Evolutionary conservation across 306 rosid species (phyloP).

Genomic region (Lathyrus aphaca): DNA sequence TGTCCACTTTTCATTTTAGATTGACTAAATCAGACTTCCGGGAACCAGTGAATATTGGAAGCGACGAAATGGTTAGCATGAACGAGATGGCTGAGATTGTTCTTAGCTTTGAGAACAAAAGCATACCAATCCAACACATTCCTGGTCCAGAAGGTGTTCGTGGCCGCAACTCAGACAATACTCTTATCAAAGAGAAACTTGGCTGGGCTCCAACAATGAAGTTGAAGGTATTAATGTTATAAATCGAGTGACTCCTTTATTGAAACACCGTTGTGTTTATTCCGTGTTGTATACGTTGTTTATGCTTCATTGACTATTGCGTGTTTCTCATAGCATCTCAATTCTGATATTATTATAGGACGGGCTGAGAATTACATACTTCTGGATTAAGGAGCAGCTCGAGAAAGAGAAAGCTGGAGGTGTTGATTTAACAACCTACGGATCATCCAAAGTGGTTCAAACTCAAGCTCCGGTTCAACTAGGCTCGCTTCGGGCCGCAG

Average conservation of each 20-base stretch:
- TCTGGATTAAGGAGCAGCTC: constrained; percentile 95
- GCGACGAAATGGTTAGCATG: constrained; percentile 99
- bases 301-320: not conserved
- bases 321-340: no score
- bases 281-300: not conserved
- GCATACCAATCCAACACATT: constrained; percentile 82
- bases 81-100: constrained; percentile 98
- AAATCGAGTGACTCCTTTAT: not conserved
- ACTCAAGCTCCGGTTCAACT: constrained; percentile 98
- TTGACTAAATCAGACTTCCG: constrained; percentile 96
- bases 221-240: constrained; percentile 70
- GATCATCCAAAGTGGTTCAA: constrained; percentile 93
- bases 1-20: constrained; percentile 43
- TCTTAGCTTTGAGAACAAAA: constrained; percentile 85
- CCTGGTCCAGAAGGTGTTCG: constrained; percentile 99
- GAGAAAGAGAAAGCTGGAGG: constrained; percentile 91
- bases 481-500: constrained; percentile 93
- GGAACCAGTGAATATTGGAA: constrained; percentile 97
- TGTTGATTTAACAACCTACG: constrained; percentile 65
- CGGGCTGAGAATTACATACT: constrained; percentile 92
- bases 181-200: constrained; percentile 92
- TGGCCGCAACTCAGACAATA: constrained; percentile 98
- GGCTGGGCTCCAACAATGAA: constrained; percentile 99
- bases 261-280: not conserved
- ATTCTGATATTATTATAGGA: no score